Base-by-base conservation (phyloP, 768 basidiomycete species). In the Lactarius sp. region DNA sequence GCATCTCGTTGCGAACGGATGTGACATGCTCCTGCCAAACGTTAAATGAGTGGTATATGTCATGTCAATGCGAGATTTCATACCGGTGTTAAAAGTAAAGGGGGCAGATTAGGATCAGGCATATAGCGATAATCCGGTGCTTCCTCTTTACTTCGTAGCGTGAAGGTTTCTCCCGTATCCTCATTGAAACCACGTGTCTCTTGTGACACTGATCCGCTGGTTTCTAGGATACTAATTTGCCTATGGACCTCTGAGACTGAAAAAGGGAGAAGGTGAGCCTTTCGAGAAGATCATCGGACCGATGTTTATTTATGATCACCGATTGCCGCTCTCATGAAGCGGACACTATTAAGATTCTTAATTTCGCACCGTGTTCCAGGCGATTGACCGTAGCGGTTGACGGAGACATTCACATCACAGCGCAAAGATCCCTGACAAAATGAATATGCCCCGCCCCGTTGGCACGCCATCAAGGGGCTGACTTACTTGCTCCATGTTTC, bases 91-190 rank as follows among this genome's bases (percentile, higher is more conserved):
- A 90, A 70, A 37, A 83, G 70, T 6, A 98, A 76, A 0, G 86
- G 82, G 0, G 94, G 93, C 1, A 98, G 76, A 72, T 98, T 98
- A 0, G 93, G 87, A 72, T 99, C 97, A 0, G 97, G 97, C 92
- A 99, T 96, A 76, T 98, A 98, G 18, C 91, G 83, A 73, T 98
- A 99, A 73, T 99, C 97, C 1, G 91, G 93, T 0, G 94, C 88
- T 68, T 94, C 90, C 69, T 97, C 97, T 75, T 99, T 98, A 52
- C 84, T 86, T 47, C 97, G 81, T 47, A 98, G 75, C 37, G 79
- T 81, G 75, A 85, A 94, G 0, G 97, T 98, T 71, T 89, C 82
- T 37, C 87, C 87, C 3, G 80, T 84, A 62, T 85, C 76, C 70
- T 94, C 91, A 73, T 98, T 85, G 69, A 94, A 94, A 2, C 93